Evolutionary conservation across 73 alveolate genomes (phyloP), one percentile per base, ranked within the genome.

Genomic region (Urostyla sp.): DNA sequence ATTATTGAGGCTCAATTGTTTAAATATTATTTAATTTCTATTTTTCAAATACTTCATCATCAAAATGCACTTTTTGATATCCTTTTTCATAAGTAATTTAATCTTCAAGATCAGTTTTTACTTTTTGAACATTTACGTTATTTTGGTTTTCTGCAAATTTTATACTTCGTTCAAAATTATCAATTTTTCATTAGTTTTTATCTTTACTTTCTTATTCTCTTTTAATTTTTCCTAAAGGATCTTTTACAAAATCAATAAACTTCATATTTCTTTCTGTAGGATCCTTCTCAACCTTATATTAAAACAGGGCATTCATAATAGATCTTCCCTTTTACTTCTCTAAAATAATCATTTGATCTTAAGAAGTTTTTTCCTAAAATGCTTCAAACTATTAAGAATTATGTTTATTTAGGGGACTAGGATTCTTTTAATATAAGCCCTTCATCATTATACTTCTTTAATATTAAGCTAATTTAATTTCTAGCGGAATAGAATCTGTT

Each of bases 381-480:
- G n/a, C n/a, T n/a, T n/a, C n/a, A n/a, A n/a, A n/a, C n/a, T n/a
- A n/a, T n/a, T n/a, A n/a, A n/a, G n/a, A n/a, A n/a, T n/a, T n/a
- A n/a, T n/a, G n/a, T n/a, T n/a, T n/a, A n/a, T n/a, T n/a, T n/a
- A n/a, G n/a, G n/a, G n/a, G n/a, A n/a, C n/a, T n/a, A n/a, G n/a
- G n/a, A 21, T 46, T 54, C 6, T 37, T 43, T 31, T 69, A 46
- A 6, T 8, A 27, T 1, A 69, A 27, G n/a, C 83, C 83, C 44
- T 18, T 49, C 83, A 48, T 49, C 67, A 69, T 69, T 2, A 69
- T 43, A 18, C 49, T 32, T 49, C 83, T 69, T 36, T 69, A 34
- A 32, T 48, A 69, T 16, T 46, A 5, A 7, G 72, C 83, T 4
- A 69, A 55, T 40, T 69, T 69, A 11, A 69, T 34, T 24, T 67